phyloP scores from a whole-genome alignment of 1,284 basidiomycete genomes.

The Sparassis latifolia region DNA sequence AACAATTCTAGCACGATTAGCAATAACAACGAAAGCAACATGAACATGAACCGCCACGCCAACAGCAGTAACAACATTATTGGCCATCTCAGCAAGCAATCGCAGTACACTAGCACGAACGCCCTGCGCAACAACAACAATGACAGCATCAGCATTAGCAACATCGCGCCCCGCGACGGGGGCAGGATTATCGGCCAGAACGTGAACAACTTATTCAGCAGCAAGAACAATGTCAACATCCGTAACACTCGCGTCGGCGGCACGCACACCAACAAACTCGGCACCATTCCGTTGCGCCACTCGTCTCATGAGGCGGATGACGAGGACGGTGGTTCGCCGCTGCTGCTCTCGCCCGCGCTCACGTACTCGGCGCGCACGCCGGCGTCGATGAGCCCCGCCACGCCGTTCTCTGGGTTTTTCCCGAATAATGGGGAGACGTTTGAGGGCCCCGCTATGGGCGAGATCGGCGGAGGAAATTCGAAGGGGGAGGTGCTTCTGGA shows the following conservation, averaged over 20 bases:
- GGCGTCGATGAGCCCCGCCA: constrained; percentile 30
- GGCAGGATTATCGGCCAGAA: no score
- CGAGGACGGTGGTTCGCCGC: constrained; percentile 21
- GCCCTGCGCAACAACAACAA: background rate
- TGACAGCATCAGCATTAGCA: constrained; percentile 3
- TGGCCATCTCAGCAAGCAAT: constrained; percentile 4
- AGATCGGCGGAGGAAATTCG: no score
- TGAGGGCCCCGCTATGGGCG: constrained; percentile 12
- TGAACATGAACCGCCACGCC: constrained; percentile 3
- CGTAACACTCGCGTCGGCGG: background rate
- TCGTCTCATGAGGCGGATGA: constrained; percentile 12
- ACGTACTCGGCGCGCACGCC: constrained; percentile 32
- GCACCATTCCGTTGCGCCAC: constrained; percentile 1
- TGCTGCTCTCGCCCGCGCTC: constrained; percentile 28
- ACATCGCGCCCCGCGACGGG: background rate
- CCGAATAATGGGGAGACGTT: constrained; percentile 23
- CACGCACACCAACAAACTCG: constrained; percentile 3
- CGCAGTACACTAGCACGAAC: constrained; percentile 3
- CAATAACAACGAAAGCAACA: constrained; percentile 5
- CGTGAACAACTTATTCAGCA: background rate
- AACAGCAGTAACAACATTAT: constrained; percentile 2
- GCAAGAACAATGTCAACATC: background rate
- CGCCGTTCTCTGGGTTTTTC: constrained; percentile 32
- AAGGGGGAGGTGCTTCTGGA: no score
- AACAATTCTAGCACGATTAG: constrained; percentile 6